These are phyloP conservation scores for Fusarium drepaniforme DNA, from an alignment of 2,329 filamentous ascomycete genomes.

Conservation along the genomic window DNA sequence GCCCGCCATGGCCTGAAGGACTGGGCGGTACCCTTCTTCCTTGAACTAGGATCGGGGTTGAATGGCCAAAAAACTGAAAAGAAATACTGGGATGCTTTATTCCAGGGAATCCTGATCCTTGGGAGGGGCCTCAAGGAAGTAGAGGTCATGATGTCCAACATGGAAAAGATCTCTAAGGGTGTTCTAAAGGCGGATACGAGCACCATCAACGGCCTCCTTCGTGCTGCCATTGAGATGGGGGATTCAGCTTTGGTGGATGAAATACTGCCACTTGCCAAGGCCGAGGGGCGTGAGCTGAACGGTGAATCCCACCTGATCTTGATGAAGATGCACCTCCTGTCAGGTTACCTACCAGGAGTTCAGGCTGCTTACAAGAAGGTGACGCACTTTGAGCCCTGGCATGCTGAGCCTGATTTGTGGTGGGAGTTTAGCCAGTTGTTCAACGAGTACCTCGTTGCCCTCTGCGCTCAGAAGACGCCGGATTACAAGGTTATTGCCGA, in stretches of 20 bases:
- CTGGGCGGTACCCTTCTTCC: constrained; percentile 73
- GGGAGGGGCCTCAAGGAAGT: constrained; percentile 72
- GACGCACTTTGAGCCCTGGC: constrained; percentile 49
- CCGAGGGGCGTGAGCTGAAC: constrained; percentile 75
- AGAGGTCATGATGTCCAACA: constrained; percentile 73
- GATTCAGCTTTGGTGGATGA: constrained; percentile 81
- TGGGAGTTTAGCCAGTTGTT: constrained; percentile 70
- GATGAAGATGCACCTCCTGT: constrained; percentile 80
- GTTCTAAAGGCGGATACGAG: constrained; percentile 70
- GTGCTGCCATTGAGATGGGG: constrained; percentile 76
- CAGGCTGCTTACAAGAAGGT: constrained; percentile 70
- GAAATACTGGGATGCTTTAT: constrained; percentile 76
- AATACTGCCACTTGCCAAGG: constrained; percentile 75
- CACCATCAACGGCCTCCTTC: constrained; percentile 83
- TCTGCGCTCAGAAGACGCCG: constrained; percentile 71
- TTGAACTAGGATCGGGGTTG: constrained; percentile 61
- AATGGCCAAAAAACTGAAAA: constrained; percentile 60
- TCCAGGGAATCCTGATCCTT: constrained; percentile 77
- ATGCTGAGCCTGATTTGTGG: constrained; percentile 57
- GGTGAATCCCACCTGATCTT: constrained; percentile 79
- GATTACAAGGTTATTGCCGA: constrained; percentile 78
- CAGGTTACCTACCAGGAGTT: constrained; percentile 79
- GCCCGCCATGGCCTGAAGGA: constrained; percentile 68
- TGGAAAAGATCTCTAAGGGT: constrained; percentile 69
- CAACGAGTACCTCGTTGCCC: constrained; percentile 78